A percentile compares a stretch with the other conserved stretches of the same genome.
These are phyloP conservation scores for Zasmidium angulare DNA, from an alignment of 2,329 filamentous ascomycete genomes.

Conservation along the genomic window DNA sequence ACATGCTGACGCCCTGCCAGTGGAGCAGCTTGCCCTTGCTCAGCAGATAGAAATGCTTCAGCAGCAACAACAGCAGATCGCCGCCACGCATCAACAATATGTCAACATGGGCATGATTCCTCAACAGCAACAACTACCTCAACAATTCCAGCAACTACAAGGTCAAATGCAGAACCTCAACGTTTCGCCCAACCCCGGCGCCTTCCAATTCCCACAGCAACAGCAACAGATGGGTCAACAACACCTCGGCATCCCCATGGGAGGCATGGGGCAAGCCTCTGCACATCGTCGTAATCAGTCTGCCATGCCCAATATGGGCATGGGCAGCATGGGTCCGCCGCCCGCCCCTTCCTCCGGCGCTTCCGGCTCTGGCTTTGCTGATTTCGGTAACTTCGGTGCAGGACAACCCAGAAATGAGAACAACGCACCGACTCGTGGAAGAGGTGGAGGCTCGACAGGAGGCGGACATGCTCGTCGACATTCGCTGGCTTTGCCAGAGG, in stretches of 20 bases:
- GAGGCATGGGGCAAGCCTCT: conserved; percentile 70
- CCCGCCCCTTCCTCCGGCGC: conserved; percentile 81
- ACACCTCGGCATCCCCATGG: conserved; percentile 67
- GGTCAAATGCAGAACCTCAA: conserved; percentile 75
- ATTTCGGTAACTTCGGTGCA: conserved; percentile 59
- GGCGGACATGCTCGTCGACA: conserved; percentile 89
- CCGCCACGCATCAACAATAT: conserved; percentile 95
- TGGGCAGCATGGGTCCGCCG: conserved; percentile 79
- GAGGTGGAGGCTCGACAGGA: conserved; percentile 67
- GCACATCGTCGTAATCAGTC: conserved; percentile 98
- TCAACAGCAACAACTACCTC: conserved; percentile 75
- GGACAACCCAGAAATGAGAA: conserved; percentile 60
- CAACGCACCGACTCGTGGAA: conserved; percentile 64
- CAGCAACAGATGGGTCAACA: conserved; percentile 60
- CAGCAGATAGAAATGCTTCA: conserved; percentile 97
- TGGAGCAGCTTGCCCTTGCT: conserved; percentile 97
- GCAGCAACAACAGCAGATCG: conserved; percentile 96
- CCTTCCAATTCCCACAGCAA: conserved; percentile 81
- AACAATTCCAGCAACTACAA: conserved; percentile 76
- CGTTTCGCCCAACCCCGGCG: conserved; percentile 62
- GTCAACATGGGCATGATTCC: conserved; percentile 95
- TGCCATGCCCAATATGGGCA: conserved; percentile 85
- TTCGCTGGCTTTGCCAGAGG: conserved; percentile 89
- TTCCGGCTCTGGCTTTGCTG: conserved; percentile 74
- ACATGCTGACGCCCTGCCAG: conserved; percentile 50